Base-by-base conservation (phyloP, 164 flowering plant species). In the Vitis amurensis region DNA sequence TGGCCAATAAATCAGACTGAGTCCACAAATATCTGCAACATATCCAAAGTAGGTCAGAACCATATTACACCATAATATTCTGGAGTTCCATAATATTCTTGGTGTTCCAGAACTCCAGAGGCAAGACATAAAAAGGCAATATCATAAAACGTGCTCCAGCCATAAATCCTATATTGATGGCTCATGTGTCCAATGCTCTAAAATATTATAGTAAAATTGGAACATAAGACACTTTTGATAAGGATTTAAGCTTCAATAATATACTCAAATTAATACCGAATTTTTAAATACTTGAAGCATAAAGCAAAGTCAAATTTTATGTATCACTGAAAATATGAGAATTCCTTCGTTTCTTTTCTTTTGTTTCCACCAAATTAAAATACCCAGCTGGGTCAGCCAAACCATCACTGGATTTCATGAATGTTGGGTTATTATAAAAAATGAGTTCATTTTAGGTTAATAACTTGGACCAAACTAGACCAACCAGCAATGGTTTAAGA, bases 11-110 rank as follows among this genome's bases (percentile, higher is more conserved):
- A 53, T 59, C 66, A 75, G 16, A 67, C 68, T 64, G 57, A 27
- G 57, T 75, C 74, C 56, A 75, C 78, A 51, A 71, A 75, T 17
- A 75, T 71, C 78, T 75, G 78, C 74, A 75, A 58, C 48, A 50
- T 0, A 51, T 62, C 17, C 63, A 53, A 15, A 50, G 7, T 7
- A 52, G 47, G 47, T 72, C 60, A 48, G 29, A 68, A 52, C 3
- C 1, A 6, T 0, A 9, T 17, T 52, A 59, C 23, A 63, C 13
- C 4, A 55, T 37, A 11, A 58, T n/a, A n/a, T n/a, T n/a, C n/a
- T n/a, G n/a, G n/a, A n/a, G n/a, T n/a, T n/a, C n/a, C n/a, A n/a
- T n/a, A n/a, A n/a, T 37, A 37, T 6, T 37, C 4, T 37, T 37
- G 44, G 44, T 37, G 44, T 6, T 37, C 7, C 44, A 37, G 7